Evolutionary conservation across 345 rosid genomes (phyloP).

Genomic region (Pistacia integerrima): DNA sequence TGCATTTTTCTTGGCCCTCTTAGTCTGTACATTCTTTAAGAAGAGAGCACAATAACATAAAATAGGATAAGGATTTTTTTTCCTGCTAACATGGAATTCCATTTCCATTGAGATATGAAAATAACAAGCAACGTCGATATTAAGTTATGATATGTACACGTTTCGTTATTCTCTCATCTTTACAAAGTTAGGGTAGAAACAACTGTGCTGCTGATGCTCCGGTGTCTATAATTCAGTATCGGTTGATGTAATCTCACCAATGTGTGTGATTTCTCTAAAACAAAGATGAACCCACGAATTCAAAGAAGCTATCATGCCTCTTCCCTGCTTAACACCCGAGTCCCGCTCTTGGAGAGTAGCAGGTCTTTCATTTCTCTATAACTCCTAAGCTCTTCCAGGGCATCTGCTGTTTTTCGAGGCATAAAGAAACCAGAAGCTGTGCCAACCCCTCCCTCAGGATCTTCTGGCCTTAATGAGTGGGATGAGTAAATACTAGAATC

Average conservation of each 20-base stretch:
- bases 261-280: neutral
- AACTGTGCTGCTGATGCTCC: neutral
- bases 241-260: neutral
- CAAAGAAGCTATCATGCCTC: constrained; percentile 20
- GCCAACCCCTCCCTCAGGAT: constrained; percentile 46
- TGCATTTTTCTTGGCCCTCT: too few relatives aligned
- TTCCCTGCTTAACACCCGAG: constrained; percentile 41
- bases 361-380: constrained; percentile 80
- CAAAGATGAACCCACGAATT: neutral
- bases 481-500: constrained; percentile 68
- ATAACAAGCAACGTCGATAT: neutral
- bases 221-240: neutral
- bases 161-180: constrained; percentile 8
- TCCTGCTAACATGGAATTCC: neutral
- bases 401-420: constrained; percentile 73
- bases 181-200: neutral
- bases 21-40: too few relatives aligned
- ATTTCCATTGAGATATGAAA: neutral
- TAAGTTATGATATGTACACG: constrained; percentile 8
- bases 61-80: too few relatives aligned
- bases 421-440: constrained; percentile 70
- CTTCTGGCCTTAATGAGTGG: constrained; percentile 46
- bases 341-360: constrained; percentile 74
- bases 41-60: neutral
- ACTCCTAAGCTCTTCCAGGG: constrained; percentile 81